Evolutionary conservation across 495 filamentous ascomycete species (phyloP), one percentile per base, ranked within the genome.

Genomic region (Neurospora tetraspora): DNA sequence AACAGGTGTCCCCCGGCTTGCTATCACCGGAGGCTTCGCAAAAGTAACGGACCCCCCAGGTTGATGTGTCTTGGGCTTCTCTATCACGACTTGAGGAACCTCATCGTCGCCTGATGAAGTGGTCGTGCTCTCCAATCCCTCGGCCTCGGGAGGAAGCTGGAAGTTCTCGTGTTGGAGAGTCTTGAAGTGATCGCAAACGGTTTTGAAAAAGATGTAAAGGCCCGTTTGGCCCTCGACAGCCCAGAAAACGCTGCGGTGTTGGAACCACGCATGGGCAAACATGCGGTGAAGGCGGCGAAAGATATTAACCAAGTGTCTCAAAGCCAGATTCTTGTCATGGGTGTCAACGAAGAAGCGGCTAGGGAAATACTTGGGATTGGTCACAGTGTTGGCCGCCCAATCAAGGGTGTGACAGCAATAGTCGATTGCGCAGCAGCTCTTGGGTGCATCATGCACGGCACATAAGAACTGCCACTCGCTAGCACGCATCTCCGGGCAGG

Each of bases 401-500:
- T 99, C 96, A 53, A 99, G 90, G 0, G 96, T 99, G 79, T 99
- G 96, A 80, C 94, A 97, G 86, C 93, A 98, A 81, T 99, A 99
- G 81, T 99, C 96, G 78, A 99, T 97, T 3, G 96, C 96, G 80
- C 94, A 97, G 85, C 96, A 99, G 74, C 88, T 88, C 82, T 98
- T 97, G 36, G 96, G 96, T 31, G 92, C 89, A 73, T 98, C 95
- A 80, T 98, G 96, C 0, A 98, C 96, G 45, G 96, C 96, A 85
- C 96, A 99, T 74, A 99, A 89, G 78, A 98, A 99, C 81, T 99
- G 96, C 96, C 96, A 99, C 84, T 99, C 96, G 69, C 90, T 92
- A 4, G 96, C 96, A 74, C 96, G 94, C 96, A 99, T 99, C 81
- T 99, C 96, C 39, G 94, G 93, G 78, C 96, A 99, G 5, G 96